Evolutionary conservation across 129 eudicot genomes (phyloP), one percentile per base, ranked within the genome.

Genomic region (Arctium minus): DNA sequence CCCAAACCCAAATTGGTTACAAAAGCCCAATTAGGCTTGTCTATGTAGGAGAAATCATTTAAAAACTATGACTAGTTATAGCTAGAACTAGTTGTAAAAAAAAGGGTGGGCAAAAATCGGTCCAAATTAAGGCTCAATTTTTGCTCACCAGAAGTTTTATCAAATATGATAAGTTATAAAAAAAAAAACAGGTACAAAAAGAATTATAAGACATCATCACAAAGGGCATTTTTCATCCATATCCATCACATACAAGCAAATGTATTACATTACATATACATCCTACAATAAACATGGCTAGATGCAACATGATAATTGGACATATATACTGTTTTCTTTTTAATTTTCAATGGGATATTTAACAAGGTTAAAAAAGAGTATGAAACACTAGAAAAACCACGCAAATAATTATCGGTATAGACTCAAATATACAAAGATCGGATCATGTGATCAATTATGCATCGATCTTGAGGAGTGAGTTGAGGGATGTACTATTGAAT

Each of bases 401-500:
- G 53, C 82, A 56, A 83, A 84, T 72, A 70, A 73, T 29, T 33
- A 73, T 60, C 53, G 13, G 30, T 70, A 72, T 75, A 64, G 77
- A 71, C 82, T 85, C 83, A 73, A 67, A 71, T 75, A 48, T 81
- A 80, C 81, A 68, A 36, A 56, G 18, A 71, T 36, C 12, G 32
- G 36, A 69, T 73, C 50, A 36, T 73, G 38, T 40, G 42, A 65
- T 76, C 78, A 36, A 12, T 86, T 86, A 93, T n/a, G 97, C 81
- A 8, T 96, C 98, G 18, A 93, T 83, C 76, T 93, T 87, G 84
- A 96, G 97, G 73, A 96, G 97, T 80, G 99, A 88, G 53, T 96
- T 96, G 30, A 96, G 97, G 30, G 99, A 96, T 65, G 99, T 96
- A 67, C 99, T 93, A 86, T 96, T 96, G 89, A 96, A 96, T 64